These are phyloP conservation scores for Brassica juncea DNA, from an alignment of 345 rosid genomes.

Conservation along the genomic window DNA sequence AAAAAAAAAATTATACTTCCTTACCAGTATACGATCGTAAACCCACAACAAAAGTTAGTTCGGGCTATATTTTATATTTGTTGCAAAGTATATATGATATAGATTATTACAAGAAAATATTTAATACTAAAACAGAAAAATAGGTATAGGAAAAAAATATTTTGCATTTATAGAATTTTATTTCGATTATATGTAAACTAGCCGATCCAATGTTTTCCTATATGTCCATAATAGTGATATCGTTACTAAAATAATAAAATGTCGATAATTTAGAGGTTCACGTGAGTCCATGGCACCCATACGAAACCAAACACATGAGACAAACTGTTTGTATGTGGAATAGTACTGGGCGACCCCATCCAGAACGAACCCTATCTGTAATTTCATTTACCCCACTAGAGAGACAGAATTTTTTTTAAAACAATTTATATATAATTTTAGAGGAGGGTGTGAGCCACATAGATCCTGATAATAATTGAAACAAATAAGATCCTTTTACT, in stretches of 20 bases:
- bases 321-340: slow-evolving; percentile 37
- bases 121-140: background rate
- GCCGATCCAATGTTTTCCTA: background rate
- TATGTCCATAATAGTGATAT: background rate
- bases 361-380: slow-evolving; percentile 37
- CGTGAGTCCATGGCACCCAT: slow-evolving; percentile 44
- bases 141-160: background rate
- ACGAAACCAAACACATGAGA: slow-evolving; percentile 40
- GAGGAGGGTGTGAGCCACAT: slow-evolving; percentile 35
- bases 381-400: slow-evolving; percentile 36
- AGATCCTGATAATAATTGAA: slow-evolving; percentile 33
- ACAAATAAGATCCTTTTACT: slow-evolving; percentile 29
- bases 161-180: background rate
- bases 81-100: background rate
- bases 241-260: background rate
- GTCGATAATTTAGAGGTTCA: slow-evolving; percentile 38
- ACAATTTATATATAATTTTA: background rate
- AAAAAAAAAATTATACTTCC: background rate
- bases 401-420: slow-evolving; percentile 12
- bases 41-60: slow-evolving; percentile 2
- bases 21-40: background rate
- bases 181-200: background rate
- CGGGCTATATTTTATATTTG: background rate
- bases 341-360: slow-evolving; percentile 40
- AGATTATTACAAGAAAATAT: background rate